phyloP scores from a whole-genome alignment of 176 grass and related monocot genomes.

The Triticum dicoccoides region DNA sequence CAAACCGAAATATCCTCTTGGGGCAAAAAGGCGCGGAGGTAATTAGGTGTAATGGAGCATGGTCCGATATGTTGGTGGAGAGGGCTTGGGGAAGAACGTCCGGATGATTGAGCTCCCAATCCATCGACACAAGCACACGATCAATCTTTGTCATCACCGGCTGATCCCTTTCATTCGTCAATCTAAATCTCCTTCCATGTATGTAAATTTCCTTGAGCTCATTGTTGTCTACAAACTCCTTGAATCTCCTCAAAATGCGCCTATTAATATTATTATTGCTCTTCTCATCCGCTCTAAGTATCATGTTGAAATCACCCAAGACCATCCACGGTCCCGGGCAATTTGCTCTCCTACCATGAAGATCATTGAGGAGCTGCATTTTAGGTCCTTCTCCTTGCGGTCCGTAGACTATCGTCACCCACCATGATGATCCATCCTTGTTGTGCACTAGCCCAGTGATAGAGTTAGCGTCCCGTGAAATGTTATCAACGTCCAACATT shows the following conservation, averaged over 20 bases:
- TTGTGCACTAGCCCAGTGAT: neutral
- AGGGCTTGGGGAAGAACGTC: neutral
- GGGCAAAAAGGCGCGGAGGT: too few species aligned
- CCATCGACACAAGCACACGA: neutral
- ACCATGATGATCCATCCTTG: neutral
- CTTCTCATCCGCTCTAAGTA: neutral
- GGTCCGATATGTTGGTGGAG: neutral
- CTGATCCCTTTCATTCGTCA: neutral
- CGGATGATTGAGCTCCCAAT: neutral
- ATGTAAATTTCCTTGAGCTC: neutral
- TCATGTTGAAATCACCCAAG: neutral
- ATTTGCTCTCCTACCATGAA: neutral
- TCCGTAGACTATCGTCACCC: neutral
- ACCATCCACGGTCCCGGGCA: neutral
- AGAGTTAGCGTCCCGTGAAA: rapidly evolving
- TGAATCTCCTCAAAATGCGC: neutral
- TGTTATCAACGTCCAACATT: neutral
- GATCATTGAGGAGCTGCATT: neutral
- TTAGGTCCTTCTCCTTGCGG: neutral
- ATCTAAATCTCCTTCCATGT: neutral
- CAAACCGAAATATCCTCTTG: too few species aligned
- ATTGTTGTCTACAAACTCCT: neutral
- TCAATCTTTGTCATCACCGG: neutral
- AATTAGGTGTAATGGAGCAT: neutral
- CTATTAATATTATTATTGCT: neutral